These are phyloP conservation scores for Tarenaya hassleriana DNA, from an alignment of 345 rosid species.

Conservation along the genomic window DNA sequence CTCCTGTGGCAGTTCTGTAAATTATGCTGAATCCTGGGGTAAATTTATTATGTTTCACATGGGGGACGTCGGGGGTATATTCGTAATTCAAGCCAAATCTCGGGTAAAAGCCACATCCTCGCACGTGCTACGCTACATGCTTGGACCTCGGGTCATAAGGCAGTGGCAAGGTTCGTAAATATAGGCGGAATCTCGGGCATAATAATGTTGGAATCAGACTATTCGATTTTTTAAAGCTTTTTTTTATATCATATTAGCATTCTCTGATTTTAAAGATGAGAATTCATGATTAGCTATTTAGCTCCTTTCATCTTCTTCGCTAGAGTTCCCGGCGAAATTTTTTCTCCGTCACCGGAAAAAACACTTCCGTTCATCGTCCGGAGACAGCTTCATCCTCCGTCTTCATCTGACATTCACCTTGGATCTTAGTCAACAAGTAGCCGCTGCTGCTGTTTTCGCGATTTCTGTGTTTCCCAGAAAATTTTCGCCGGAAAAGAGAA, in stretches of 20 bases:
- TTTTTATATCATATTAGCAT: constrained; percentile 11
- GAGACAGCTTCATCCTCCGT: neutral
- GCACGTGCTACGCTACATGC: constrained; percentile 33
- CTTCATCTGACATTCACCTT: neutral
- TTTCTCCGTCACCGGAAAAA: constrained; percentile 13
- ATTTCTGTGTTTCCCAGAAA: neutral
- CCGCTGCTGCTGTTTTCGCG: constrained; percentile 14
- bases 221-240: constrained; percentile 8
- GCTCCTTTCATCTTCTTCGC: constrained; percentile 23
- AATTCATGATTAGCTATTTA: constrained; percentile 19
- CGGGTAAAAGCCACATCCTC: constrained; percentile 11
- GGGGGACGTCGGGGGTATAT: constrained; percentile 16
- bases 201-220: no score
- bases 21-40: constrained; percentile 1
- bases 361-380: neutral
- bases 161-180: constrained; percentile 23
- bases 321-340: constrained; percentile 1
- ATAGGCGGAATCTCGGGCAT: constrained; percentile 24
- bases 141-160: constrained; percentile 28
- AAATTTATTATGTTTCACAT: constrained; percentile 11
- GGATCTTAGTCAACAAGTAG: constrained; percentile 10
- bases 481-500: constrained; percentile 13
- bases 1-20: constrained; percentile 20
- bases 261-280: constrained; percentile 14
- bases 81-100: neutral